Evolutionary conservation across 441 rosid species (phyloP).

Genomic region (Rhodomyrtus psidioides): DNA sequence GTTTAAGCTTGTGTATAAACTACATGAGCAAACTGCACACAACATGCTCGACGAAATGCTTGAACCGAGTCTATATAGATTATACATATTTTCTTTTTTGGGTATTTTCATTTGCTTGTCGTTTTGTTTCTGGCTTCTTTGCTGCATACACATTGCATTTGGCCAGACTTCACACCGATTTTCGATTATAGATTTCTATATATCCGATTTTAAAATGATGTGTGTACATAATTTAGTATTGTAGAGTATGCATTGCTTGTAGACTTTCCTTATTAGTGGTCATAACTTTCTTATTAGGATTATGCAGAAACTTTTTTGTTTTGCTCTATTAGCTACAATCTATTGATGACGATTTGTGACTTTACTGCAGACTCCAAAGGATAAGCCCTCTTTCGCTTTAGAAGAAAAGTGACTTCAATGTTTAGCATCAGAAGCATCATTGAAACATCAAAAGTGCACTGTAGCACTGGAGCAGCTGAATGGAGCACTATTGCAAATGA

Average conservation of each 20-base stretch:
- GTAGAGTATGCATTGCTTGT: conserved; percentile 46
- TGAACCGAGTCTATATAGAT: no score
- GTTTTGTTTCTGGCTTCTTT: no score
- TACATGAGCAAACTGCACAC: no score
- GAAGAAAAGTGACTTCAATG: conserved; percentile 20
- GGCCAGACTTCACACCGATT: no score
- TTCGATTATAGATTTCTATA: no score
- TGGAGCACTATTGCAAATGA: conserved; percentile 21
- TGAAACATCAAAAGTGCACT: not conserved
- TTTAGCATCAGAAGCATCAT: conserved; percentile 18
- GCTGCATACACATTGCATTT: no score
- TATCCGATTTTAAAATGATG: no score
- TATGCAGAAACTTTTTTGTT: not conserved
- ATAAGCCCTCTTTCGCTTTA: conserved; percentile 22
- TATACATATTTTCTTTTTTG: no score
- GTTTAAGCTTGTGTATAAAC: no score
- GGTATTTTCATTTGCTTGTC: no score
- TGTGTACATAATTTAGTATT: no score
- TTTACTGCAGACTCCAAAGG: conserved; percentile 48
- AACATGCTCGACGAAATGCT: no score
- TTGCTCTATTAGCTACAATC: conserved; percentile 5
- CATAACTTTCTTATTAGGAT: conserved; percentile 4
- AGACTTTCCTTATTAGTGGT: conserved; percentile 84
- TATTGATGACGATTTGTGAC: conserved; percentile 6
- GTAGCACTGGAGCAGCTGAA: conserved; percentile 16